Percentiles rank a stretch among this genome's conserved stretches.
Evolutionary conservation across 1,284 basidiomycete genomes (phyloP).

Genomic region (Ustilago trichophora): DNA sequence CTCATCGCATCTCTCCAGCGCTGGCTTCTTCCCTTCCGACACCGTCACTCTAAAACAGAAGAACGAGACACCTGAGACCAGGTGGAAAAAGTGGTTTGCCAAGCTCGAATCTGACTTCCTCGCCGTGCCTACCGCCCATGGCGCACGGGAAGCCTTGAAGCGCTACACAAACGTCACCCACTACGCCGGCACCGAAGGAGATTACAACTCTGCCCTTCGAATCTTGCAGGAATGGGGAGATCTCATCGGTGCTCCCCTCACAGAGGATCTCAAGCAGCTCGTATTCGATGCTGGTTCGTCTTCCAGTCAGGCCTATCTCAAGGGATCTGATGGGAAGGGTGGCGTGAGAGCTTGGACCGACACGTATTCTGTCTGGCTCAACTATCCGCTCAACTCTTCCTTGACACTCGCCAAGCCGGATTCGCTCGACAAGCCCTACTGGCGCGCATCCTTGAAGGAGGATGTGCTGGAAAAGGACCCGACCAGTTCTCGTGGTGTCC

Average conservation of each 20-base stretch:
- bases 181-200: conserved; percentile 49
- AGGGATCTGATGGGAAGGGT: conserved; percentile 12
- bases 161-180: conserved; percentile 56
- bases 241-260: conserved; percentile 47
- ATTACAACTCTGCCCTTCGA: conserved; percentile 51
- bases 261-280: conserved; percentile 35
- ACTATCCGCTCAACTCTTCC: conserved; percentile 56
- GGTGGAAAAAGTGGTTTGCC: conserved; percentile 32
- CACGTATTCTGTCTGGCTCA: conserved; percentile 64
- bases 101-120: conserved; percentile 47
- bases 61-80: conserved; percentile 9
- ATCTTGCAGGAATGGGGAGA: conserved; percentile 55
- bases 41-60: neutral
- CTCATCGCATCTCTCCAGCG: conserved; percentile 4
- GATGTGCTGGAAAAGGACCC: conserved; percentile 69
- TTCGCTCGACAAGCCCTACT: conserved; percentile 68
- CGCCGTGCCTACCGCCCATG: conserved; percentile 34
- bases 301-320: conserved; percentile 48
- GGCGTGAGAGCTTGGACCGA: conserved; percentile 59
- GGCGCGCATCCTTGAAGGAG: conserved; percentile 71
- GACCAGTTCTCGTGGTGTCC: conserved; percentile 68
- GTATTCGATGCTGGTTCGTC: conserved; percentile 62
- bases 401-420: conserved; percentile 51
- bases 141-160: conserved; percentile 45
- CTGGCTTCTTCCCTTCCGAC: conserved; percentile 2